A percentile compares a stretch with the other conserved stretches of the same genome.
These are phyloP conservation scores for Tylopilus felleus DNA, from an alignment of 768 basidiomycete species.

Conservation along the genomic window DNA sequence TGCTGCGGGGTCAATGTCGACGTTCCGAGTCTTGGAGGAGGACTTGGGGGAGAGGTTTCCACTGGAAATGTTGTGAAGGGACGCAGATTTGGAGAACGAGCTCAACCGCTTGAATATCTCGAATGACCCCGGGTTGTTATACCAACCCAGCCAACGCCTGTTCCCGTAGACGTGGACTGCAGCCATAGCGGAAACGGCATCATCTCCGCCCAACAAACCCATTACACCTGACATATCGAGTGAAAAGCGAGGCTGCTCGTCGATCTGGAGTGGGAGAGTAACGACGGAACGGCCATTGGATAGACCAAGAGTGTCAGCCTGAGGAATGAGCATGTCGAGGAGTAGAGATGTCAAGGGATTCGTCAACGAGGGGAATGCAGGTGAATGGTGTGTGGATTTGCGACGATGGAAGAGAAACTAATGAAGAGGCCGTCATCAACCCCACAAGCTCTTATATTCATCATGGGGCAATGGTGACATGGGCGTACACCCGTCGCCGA, in stretches of 20 bases:
- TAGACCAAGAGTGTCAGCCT: neutral
- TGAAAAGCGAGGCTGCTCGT: conserved; percentile 5
- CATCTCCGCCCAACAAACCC: neutral
- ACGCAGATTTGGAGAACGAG: neutral
- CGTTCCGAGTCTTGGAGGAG: neutral
- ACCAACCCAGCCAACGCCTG: neutral
- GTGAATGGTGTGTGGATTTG: neutral
- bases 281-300: neutral
- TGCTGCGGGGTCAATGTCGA: neutral
- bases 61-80: neutral
- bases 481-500: neutral
- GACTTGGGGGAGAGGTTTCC: neutral
- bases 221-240: conserved; percentile 13
- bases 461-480: neutral
- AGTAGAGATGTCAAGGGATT: neutral
- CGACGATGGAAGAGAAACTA: neutral
- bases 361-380: neutral
- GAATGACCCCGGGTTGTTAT: neutral
- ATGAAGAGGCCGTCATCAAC: neutral
- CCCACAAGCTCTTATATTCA: neutral
- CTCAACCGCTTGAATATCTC: neutral
- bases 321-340: neutral
- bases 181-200: neutral
- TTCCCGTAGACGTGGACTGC: neutral
- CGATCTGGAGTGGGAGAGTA: neutral